Conservation (phyloP, 768 basidiomycete species). For the Termitomyces sp. region DNA sequence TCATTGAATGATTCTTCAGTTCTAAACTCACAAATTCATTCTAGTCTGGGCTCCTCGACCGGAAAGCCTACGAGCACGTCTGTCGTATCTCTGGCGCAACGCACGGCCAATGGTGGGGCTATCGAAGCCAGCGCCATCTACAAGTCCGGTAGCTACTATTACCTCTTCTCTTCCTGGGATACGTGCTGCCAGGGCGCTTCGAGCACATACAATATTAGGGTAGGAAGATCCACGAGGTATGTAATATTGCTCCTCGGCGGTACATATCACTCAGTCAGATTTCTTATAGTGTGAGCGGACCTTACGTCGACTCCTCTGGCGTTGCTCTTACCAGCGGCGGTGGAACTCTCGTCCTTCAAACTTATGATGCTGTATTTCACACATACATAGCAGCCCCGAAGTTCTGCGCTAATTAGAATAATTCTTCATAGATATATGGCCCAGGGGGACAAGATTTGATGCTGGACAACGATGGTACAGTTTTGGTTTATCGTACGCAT, state of each 20-base stretch:
- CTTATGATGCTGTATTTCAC: background rate
- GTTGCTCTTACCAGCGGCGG: constrained; percentile 40
- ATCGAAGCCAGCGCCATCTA: constrained; percentile 46
- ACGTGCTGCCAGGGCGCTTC: constrained; percentile 42
- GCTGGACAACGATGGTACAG: constrained; percentile 37
- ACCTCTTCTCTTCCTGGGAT: constrained; percentile 54
- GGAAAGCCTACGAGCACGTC: constrained; percentile 34
- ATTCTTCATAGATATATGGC: constrained; percentile 33
- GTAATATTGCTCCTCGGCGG: background rate
- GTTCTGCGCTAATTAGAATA: background rate
- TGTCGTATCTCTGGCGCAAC: constrained; percentile 39
- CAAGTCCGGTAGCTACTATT: constrained; percentile 40
- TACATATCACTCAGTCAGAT: background rate
- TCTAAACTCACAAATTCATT: background rate
- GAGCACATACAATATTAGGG: constrained; percentile 57
- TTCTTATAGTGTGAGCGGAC: background rate
- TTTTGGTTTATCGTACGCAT: constrained; percentile 43
- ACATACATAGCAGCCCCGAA: background rate
- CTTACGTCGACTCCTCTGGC: constrained; percentile 19
- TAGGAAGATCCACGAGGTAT: constrained; percentile 41
- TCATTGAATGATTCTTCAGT: background rate
- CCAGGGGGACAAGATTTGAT: constrained; percentile 51
- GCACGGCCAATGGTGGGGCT: constrained; percentile 36
- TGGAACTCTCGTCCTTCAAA: constrained; percentile 39
- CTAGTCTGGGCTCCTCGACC: constrained; percentile 31